Conservation (phyloP, 2,329 filamentous ascomycete species). For the Ampelomyces quisqualis region DNA sequence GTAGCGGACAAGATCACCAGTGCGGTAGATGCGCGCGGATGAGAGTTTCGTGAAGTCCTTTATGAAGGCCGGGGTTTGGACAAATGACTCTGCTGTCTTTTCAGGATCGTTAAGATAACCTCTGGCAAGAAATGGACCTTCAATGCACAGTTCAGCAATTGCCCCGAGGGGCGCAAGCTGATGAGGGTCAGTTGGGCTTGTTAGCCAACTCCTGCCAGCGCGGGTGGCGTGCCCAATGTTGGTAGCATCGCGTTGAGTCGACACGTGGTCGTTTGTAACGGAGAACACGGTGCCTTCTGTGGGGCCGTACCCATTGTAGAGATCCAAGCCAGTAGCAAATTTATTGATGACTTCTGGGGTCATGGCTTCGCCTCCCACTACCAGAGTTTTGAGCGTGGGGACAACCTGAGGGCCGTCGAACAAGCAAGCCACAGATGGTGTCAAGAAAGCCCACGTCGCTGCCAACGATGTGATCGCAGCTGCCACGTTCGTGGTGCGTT, state of each 20-base stretch:
- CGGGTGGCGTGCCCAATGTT: constrained; percentile 29
- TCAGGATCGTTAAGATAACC: constrained; percentile 33
- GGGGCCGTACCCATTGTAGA: constrained; percentile 35
- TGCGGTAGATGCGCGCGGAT: constrained; percentile 31
- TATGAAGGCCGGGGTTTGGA: constrained; percentile 28
- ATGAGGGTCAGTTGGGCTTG: constrained; percentile 26
- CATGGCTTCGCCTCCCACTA: constrained; percentile 32
- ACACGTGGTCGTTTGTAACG: constrained; percentile 28
- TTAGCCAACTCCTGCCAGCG: constrained; percentile 33
- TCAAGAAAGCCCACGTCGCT: constrained; percentile 38
- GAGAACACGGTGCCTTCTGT: constrained; percentile 33
- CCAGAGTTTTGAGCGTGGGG: constrained; percentile 44
- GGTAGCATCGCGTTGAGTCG: constrained; percentile 19
- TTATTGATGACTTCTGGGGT: constrained; percentile 29
- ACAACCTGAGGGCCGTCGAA: constrained; percentile 34
- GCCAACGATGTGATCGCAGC: constrained; percentile 34
- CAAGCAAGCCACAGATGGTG: constrained; percentile 40
- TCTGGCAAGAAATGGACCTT: constrained; percentile 34
- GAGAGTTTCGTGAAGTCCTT: constrained; percentile 12
- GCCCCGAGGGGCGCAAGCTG: constrained; percentile 35
- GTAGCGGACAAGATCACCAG: constrained; percentile 38
- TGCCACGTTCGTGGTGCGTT: constrained; percentile 49
- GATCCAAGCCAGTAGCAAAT: constrained; percentile 25
- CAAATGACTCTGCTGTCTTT: constrained; percentile 30
- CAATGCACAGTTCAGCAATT: constrained; percentile 35